A percentile compares a stretch with the other conserved stretches of the same genome.
phyloP scores from a whole-genome alignment of 768 basidiomycete species.

The Tylopilus sp. region DNA sequence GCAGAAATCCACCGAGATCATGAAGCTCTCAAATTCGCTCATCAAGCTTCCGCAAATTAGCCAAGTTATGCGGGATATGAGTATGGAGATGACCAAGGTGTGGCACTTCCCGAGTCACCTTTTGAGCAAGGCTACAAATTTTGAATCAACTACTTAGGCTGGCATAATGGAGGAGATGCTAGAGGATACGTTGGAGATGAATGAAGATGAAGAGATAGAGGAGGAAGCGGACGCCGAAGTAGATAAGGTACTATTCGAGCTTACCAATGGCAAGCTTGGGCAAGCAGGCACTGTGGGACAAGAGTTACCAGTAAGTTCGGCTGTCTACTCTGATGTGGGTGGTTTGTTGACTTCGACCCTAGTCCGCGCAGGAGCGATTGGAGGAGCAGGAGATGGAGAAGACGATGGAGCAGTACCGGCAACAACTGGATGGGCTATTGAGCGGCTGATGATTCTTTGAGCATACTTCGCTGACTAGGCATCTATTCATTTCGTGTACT shows the following conservation, averaged over 20 bases:
- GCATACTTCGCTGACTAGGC: conserved; percentile 14
- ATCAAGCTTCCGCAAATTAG: conserved; percentile 91
- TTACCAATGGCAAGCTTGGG: conserved; percentile 96
- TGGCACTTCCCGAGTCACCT: conserved; percentile 9
- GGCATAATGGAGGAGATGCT: conserved; percentile 99
- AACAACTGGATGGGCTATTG: conserved; percentile 84
- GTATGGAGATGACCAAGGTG: conserved; percentile 99
- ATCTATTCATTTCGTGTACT: conserved; percentile 4
- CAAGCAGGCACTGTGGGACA: conserved; percentile 70
- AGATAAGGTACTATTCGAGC: conserved; percentile 91
- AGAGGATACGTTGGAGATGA: conserved; percentile 86
- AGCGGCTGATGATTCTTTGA: conserved; percentile 36
- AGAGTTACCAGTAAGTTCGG: conserved; percentile 67
- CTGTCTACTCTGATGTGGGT: neutral
- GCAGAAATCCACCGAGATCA: conserved; percentile 97
- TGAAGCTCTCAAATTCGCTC: conserved; percentile 94
- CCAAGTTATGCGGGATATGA: conserved; percentile 94
- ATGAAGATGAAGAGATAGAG: conserved; percentile 92
- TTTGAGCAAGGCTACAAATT: neutral
- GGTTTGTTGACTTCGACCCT: conserved; percentile 9
- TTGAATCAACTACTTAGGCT: conserved; percentile 51
- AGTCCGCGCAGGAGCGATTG: conserved; percentile 58
- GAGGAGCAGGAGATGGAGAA: conserved; percentile 84
- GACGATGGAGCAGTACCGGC: conserved; percentile 87
- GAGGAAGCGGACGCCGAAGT: conserved; percentile 98